Base-by-base conservation (phyloP, 768 basidiomycete genomes). In the Glaciozyma martinii region DNA sequence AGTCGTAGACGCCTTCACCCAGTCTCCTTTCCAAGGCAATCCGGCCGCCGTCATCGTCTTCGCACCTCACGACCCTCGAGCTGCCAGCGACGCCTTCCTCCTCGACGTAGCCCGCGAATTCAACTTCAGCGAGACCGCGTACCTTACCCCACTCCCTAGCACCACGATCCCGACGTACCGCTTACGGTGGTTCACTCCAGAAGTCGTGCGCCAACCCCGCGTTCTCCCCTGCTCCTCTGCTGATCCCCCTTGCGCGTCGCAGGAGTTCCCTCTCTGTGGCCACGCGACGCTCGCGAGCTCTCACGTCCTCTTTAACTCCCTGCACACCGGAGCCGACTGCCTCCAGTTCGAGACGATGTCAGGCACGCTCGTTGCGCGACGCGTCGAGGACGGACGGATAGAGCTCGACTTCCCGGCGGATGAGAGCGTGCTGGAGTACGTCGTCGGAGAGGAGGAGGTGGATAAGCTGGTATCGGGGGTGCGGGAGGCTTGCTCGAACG, bases 241-340 rank as follows among this genome's bases (percentile, higher is more conserved):
- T 15, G 37, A n/a, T 15, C 37, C 2, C 12, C 5, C 15, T 23
- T 1, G 15, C 12, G 37, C 12, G 37, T 12, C 37, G 37, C 37
- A 40, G 37, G 37, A 40, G 37, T 40, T 40, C 37, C 37, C 37
- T 13, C 37, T 40, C 37, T 40, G 37, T 55, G 77, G 77, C 18
- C 77, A 78, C 64, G 77, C 74, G 10, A 77, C 77, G 12, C 71
- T 78, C 56, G 77, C 75, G 0, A 65, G 73, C 0, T 73, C 77
- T 0, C 62, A 73, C 29, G 65, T 75, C 27, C 60, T 76, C 47
- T 76, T 75, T 57, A 30, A 64, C 3, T 30, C 58, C 30, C 16
- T 61, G n/a, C 67, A 70, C 29, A 44, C 58, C 21, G 8, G 44
- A 5, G 63, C 71, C 0, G 50, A 44, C 13, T 15, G 42, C 18